Conservation (phyloP, 305 asterid genomes). For the Fraxinus ornus region DNA sequence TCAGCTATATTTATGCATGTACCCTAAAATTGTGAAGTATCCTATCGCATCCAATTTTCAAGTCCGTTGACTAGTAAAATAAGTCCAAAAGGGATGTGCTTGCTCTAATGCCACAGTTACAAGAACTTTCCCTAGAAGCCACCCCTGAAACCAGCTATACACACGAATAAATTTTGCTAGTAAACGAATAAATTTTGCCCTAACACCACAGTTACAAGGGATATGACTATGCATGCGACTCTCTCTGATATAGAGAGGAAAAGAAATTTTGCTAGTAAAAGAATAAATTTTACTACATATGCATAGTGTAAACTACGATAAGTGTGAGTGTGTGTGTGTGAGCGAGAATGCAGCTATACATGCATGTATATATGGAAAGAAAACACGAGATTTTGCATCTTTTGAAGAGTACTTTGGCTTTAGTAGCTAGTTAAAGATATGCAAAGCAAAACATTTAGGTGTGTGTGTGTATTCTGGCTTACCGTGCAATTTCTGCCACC, state of each 20-base stretch:
- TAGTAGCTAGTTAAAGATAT: background rate
- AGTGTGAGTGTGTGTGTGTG: too few relatives aligned
- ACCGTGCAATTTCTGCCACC: slow-evolving; percentile 76
- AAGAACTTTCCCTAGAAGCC: too few relatives aligned
- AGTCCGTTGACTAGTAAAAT: background rate
- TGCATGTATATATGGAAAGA: background rate
- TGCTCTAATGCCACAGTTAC: too few relatives aligned
- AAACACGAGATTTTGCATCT: background rate
- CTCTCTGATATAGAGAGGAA: background rate
- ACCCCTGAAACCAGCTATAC: background rate
- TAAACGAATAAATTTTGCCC: background rate
- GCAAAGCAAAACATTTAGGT: background rate
- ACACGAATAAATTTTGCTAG: background rate
- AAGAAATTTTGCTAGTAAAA: background rate
- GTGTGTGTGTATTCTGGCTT: background rate
- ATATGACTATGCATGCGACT: background rate
- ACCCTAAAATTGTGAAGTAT: background rate
- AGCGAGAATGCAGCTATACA: background rate
- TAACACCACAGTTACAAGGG: too few relatives aligned
- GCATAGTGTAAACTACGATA: background rate
- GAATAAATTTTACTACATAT: too few relatives aligned
- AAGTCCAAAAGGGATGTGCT: too few relatives aligned
- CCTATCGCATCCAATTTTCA: background rate
- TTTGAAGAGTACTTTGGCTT: background rate
- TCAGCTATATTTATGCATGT: background rate